Percentiles rank a stretch among this genome's conserved stretches.
phyloP scores from a whole-genome alignment of 2,329 filamentous ascomycete genomes.

The Bipolaris victoriae region DNA sequence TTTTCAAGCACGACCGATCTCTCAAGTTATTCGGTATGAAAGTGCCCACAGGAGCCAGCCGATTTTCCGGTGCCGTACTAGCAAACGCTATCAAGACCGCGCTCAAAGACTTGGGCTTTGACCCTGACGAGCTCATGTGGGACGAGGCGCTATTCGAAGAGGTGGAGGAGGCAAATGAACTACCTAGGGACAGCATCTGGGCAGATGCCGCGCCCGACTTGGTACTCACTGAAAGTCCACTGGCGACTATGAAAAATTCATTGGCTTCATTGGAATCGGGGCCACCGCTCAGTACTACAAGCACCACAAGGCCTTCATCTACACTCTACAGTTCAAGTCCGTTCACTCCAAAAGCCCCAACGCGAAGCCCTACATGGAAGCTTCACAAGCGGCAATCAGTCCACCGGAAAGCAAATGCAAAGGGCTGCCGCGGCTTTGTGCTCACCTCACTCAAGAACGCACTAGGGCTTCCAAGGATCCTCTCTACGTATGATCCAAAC shows the following conservation, averaged over 20 bases:
- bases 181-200: slow-evolving; percentile 46
- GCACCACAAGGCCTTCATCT: slow-evolving; percentile 3
- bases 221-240: slow-evolving; percentile 37
- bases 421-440: slow-evolving; percentile 49
- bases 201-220: slow-evolving; percentile 30
- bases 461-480: slow-evolving; percentile 44
- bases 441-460: slow-evolving; percentile 50
- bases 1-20: slow-evolving; percentile 49
- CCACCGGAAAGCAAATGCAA: slow-evolving; percentile 40
- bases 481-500: slow-evolving; percentile 50
- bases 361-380: slow-evolving; percentile 42
- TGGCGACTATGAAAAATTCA: slow-evolving; percentile 28
- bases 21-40: slow-evolving; percentile 45
- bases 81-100: slow-evolving; percentile 47
- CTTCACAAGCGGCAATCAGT: slow-evolving; percentile 43
- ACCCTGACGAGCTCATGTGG: slow-evolving; percentile 50
- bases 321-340: slow-evolving; percentile 23
- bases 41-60: slow-evolving; percentile 43
- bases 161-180: slow-evolving; percentile 30
- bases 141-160: slow-evolving; percentile 50
- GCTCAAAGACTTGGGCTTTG: slow-evolving; percentile 40
- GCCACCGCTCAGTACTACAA: slow-evolving; percentile 5
- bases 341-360: slow-evolving; percentile 20
- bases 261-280: slow-evolving; percentile 18
- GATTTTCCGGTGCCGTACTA: slow-evolving; percentile 47